Conservation (phyloP, 2,329 filamentous ascomycete genomes). For the Colletotrichum spaethianum region DNA sequence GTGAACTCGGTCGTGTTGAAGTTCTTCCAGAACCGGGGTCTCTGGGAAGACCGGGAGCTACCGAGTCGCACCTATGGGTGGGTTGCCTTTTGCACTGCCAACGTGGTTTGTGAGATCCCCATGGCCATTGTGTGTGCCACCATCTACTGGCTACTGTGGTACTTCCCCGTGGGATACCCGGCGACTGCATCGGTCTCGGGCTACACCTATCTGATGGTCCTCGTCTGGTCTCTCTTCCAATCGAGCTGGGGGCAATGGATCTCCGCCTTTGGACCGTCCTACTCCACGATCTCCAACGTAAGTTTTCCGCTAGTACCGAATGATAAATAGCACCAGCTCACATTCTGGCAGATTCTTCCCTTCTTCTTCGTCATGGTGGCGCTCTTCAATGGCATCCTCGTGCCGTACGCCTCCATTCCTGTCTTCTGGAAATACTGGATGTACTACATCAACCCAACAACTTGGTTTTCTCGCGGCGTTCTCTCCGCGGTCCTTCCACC, state of each 20-base stretch:
- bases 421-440: constrained; percentile 57
- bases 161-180: constrained; percentile 81
- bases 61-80: constrained; percentile 84
- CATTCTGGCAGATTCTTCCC: constrained; percentile 67
- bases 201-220: constrained; percentile 83
- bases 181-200: constrained; percentile 75
- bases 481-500: constrained; percentile 38
- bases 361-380: constrained; percentile 87
- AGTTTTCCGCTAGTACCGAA: constrained; percentile 41
- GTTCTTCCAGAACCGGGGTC: constrained; percentile 79
- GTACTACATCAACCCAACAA: constrained; percentile 42
- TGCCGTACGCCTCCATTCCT: constrained; percentile 53
- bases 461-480: constrained; percentile 35
- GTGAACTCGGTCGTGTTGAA: constrained; percentile 84
- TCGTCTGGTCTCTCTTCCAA: constrained; percentile 84
- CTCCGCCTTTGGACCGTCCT: constrained; percentile 83
- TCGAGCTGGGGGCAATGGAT: constrained; percentile 88
- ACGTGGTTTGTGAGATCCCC: constrained; percentile 81
- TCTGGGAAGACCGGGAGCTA: constrained; percentile 82
- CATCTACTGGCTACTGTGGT: constrained; percentile 83
- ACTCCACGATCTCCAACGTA: constrained; percentile 82
- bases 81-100: constrained; percentile 82
- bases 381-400: constrained; percentile 80
- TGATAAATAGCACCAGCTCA: fast-evolving
- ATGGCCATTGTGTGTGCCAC: constrained; percentile 74